Evolutionary conservation across 169 alveolate species (phyloP).

Genomic region (Theileria parva): DNA sequence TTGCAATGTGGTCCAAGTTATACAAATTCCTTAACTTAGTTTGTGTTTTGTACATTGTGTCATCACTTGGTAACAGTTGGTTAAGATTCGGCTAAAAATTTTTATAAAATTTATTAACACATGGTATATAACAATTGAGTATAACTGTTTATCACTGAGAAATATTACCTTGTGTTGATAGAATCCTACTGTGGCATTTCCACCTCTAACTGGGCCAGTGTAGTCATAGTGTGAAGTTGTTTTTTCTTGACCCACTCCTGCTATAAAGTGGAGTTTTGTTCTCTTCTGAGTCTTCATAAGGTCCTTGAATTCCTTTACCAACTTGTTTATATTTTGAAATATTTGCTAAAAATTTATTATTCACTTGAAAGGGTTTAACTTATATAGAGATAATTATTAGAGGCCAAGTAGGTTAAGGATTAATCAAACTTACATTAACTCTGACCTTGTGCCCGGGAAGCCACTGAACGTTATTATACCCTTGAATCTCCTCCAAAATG

Average conservation of each 20-base stretch:
- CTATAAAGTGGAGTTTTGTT: constrained; percentile 22
- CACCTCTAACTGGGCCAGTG: constrained; percentile 5
- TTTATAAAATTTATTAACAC: not conserved
- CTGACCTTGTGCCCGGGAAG: constrained; percentile 89
- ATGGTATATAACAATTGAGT: not conserved
- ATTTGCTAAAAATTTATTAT: constrained; percentile 45
- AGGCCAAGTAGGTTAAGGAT: constrained; percentile 10
- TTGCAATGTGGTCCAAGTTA: constrained; percentile 41
- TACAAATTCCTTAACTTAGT: constrained; percentile 11
- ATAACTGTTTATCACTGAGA: not conserved
- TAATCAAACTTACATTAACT: constrained; percentile 64
- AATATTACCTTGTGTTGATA: constrained; percentile 16
- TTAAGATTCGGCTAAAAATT: constrained; percentile 24
- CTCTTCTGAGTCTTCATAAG: constrained; percentile 29
- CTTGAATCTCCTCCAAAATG: constrained; percentile 84
- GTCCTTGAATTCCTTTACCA: constrained; percentile 64
- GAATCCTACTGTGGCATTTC: constrained; percentile 4
- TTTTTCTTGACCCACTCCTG: constrained; percentile 5
- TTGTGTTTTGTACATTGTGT: not conserved
- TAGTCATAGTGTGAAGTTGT: constrained; percentile 10
- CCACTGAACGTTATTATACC: constrained; percentile 82
- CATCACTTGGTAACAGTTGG: not conserved
- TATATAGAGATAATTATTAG: not conserved
- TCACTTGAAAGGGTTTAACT: not conserved
- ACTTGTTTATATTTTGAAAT: constrained; percentile 38